Evolutionary conservation across 176 grass and related monocot genomes (phyloP).

Genomic region (Rhynchospora breviuscula): DNA sequence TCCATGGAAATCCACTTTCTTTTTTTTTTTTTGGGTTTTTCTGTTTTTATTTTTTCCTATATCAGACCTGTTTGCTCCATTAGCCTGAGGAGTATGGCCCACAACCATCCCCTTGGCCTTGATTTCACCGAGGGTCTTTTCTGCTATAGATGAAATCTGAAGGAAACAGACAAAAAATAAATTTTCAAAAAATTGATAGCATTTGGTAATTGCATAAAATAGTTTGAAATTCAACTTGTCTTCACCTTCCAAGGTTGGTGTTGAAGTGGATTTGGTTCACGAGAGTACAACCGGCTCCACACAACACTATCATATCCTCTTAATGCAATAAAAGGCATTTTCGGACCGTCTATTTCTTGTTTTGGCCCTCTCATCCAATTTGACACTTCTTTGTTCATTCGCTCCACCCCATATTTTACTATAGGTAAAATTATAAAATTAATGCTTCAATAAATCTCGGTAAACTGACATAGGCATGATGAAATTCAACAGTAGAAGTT

Average conservation of each 20-base stretch:
- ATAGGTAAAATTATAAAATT: not conserved
- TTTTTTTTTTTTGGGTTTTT: not conserved
- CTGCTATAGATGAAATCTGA: conserved; percentile 75
- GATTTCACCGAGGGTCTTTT: conserved; percentile 59
- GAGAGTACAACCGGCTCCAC: conserved; percentile 78
- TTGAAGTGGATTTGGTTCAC: conserved; percentile 38
- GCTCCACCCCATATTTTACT: conserved; percentile 85
- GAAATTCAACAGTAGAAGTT: not conserved
- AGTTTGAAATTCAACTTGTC: conserved; percentile 6
- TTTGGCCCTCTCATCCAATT: conserved; percentile 61
- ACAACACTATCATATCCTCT: conserved; percentile 94
- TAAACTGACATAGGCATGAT: not conserved
- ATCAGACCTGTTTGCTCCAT: conserved; percentile 72
- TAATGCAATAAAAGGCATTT: conserved; percentile 75
- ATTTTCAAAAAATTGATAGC: conserved; percentile 2
- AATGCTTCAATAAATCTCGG: not conserved
- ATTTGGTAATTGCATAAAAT: conserved; percentile 5
- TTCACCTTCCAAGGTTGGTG: conserved; percentile 43
- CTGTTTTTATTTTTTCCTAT: no score
- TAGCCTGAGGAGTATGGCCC: conserved; percentile 79
- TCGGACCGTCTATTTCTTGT: conserved; percentile 31
- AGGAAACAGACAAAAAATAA: conserved; percentile 16
- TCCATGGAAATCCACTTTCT: not conserved
- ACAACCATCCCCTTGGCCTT: conserved; percentile 89
- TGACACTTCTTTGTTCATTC: conserved; percentile 79